A percentile compares a stretch with the other conserved stretches of the same genome.
Evolutionary conservation across 2,329 filamentous ascomycete genomes (phyloP).

Genomic region (Fusarium vanettenii): DNA sequence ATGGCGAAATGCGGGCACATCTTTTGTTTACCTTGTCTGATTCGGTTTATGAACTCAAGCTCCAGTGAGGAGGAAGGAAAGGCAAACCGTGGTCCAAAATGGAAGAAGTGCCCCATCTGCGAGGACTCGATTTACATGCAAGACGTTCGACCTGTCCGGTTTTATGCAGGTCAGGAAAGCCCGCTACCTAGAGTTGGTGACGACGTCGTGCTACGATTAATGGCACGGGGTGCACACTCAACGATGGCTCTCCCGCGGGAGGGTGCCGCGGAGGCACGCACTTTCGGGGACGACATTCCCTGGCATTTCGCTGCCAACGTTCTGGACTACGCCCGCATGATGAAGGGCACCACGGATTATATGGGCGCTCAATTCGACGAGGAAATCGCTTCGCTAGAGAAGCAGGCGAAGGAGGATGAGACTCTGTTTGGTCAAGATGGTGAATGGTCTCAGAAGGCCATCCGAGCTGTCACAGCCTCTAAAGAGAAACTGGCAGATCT

Average conservation of each 20-base stretch:
- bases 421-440: slow-evolving; percentile 90
- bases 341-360: slow-evolving; percentile 93
- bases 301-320: slow-evolving; percentile 97
- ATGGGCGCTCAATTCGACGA: slow-evolving; percentile 83
- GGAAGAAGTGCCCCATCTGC: slow-evolving; percentile 97
- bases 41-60: slow-evolving; percentile 93
- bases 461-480: slow-evolving; percentile 77
- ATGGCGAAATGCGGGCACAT: slow-evolving; percentile 99
- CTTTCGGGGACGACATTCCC: slow-evolving; percentile 80
- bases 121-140: slow-evolving; percentile 94
- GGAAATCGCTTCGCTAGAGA: slow-evolving; percentile 79
- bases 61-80: slow-evolving; percentile 76
- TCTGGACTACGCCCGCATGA: slow-evolving; percentile 92
- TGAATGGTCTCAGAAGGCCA: slow-evolving; percentile 91
- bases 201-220: slow-evolving; percentile 88
- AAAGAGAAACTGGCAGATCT: slow-evolving; percentile 77
- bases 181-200: slow-evolving; percentile 83
- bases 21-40: slow-evolving; percentile 92
- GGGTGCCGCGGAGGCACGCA: slow-evolving; percentile 75
- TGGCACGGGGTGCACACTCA: slow-evolving; percentile 82
- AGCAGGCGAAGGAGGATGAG: slow-evolving; percentile 89
- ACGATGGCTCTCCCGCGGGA: slow-evolving; percentile 91
- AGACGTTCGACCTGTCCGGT: slow-evolving; percentile 88
- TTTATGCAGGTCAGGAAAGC: slow-evolving; percentile 90
- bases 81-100: slow-evolving; percentile 77